Evolutionary conservation across 2,329 filamentous ascomycete genomes (phyloP), one percentile per base, ranked within the genome.

Genomic region (Nothophaeocryptopus gaeumannii): DNA sequence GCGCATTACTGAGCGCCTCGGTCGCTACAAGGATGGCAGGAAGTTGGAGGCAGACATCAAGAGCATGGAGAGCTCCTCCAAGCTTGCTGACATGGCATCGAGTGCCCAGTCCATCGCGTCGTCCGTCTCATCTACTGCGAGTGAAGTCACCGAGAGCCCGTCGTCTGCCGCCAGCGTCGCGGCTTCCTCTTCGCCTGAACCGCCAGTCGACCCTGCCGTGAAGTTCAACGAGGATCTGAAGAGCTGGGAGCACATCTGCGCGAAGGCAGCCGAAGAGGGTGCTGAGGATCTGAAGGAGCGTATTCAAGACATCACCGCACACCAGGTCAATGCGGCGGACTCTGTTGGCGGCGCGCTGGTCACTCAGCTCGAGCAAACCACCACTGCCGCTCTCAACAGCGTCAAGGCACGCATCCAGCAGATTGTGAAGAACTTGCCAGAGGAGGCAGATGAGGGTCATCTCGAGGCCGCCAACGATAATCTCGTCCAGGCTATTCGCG

Each of bases 1-100:
- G 49, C 89, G 90, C 62, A 97, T 99, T 63, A 88, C 89, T 10
- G 87, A 96, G 72, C 84, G 91, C 39, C 79, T 99, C 9, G 91
- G 90, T 35, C 78, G 86, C 40, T 88, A 90, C 70, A 84, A 78
- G 57, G 78, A 80, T 60, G 81, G 81, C 14, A 82, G 81, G 65
- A 83, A 81, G 59, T 60, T 86, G 15, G 78, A 83, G 58, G 78
- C 80, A 32, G 78, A 75, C 13, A 72, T 81, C 36, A 78, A 82
- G 40, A 77, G 81, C 37, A 68, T 76, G 45, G 78, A 82, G 68
- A 59, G 48, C 34, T 62, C 58, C 7, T 64, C 60, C 13, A 58
- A 53, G n/a, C 37, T 58, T n/a, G 56, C 56, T n/a, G 54, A 60
- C 11, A 48, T 58, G 2, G 65, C 63, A 33, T 59, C 61, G 7